Evolutionary conservation across 257 asterid genomes (phyloP).

Genomic region (Mentha longifolia): DNA sequence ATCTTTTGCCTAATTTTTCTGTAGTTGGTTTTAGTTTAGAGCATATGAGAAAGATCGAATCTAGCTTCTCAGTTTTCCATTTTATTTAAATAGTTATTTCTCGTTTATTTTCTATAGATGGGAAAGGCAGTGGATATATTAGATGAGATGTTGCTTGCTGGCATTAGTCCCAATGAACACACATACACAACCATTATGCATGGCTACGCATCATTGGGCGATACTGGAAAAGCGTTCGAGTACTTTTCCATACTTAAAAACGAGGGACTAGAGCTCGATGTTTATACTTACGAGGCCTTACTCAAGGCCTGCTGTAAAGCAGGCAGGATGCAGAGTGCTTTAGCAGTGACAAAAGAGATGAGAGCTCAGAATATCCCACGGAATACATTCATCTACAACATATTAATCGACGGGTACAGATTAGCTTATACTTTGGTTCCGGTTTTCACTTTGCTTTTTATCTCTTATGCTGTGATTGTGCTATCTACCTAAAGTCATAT

Average conservation of each 20-base stretch:
- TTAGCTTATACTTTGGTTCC: constrained; percentile 7
- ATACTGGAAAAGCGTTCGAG: constrained; percentile 90
- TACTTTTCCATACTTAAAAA: constrained; percentile 78
- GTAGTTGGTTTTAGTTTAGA: background rate
- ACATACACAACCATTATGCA: constrained; percentile 95
- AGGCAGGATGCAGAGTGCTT: constrained; percentile 99
- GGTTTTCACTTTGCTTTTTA: constrained; percentile 4
- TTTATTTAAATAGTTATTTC: background rate
- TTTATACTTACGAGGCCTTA: constrained; percentile 85
- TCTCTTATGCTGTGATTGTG: background rate
- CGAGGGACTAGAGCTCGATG: constrained; percentile 92
- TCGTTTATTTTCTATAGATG: constrained; percentile 58
- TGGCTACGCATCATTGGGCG: constrained; percentile 98
- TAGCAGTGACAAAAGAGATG: constrained; percentile 97
- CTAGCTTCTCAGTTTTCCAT: constrained; percentile 10
- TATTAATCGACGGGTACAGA: constrained; percentile 89
- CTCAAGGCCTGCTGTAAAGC: constrained; percentile 99
- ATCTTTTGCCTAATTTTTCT: constrained; percentile 3
- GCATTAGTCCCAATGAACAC: constrained; percentile 80
- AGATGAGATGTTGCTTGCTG: constrained; percentile 91
- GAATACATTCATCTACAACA: constrained; percentile 91
- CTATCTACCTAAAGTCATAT: background rate
- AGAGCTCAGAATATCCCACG: constrained; percentile 70
- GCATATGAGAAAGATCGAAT: background rate
- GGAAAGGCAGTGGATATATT: constrained; percentile 77